A percentile compares a stretch with the other conserved stretches of the same genome.
Evolutionary conservation across 2,329 filamentous ascomycete genomes (phyloP).

Genomic region (Sarocladium strictum): DNA sequence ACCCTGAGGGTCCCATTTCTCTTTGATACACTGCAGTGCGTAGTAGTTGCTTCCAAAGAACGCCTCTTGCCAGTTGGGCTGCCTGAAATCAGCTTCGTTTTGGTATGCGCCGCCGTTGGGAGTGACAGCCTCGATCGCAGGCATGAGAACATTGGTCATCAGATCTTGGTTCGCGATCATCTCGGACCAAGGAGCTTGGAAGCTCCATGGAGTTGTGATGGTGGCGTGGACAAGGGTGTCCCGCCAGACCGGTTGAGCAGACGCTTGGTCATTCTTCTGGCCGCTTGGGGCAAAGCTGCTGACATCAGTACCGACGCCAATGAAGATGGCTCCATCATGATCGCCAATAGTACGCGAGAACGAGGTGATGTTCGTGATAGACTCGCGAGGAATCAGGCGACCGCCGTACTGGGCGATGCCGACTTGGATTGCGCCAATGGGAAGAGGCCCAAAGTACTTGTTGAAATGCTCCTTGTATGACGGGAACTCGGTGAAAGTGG

Average conservation of each 20-base stretch:
- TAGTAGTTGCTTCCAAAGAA: conserved; percentile 42
- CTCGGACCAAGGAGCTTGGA: conserved; percentile 12
- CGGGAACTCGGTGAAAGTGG: conserved; percentile 22
- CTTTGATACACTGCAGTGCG: conserved; percentile 37
- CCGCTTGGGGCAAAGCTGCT: too few species aligned
- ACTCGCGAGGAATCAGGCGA: too few species aligned
- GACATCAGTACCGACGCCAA: too few species aligned
- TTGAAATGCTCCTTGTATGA: conserved; percentile 17
- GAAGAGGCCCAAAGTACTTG: conserved; percentile 14
- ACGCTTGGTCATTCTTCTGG: too few species aligned
- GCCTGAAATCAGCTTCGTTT: conserved; percentile 33
- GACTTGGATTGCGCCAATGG: conserved; percentile 17
- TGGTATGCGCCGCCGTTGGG: conserved; percentile 37
- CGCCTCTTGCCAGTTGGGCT: conserved; percentile 29
- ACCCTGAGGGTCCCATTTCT: conserved; percentile 35
- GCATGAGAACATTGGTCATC: conserved; percentile 17
- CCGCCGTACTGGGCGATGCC: too few species aligned
- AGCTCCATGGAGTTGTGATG: too few species aligned
- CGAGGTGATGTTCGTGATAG: too few species aligned
- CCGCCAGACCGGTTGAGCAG: too few species aligned
- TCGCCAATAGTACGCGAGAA: too few species aligned
- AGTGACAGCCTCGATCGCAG: conserved; percentile 20
- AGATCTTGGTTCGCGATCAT: background rate
- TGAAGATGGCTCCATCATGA: too few species aligned
- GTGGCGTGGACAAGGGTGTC: too few species aligned